These are phyloP conservation scores for Oenanthe sinensis DNA, from an alignment of 129 eudicot genomes.

Conservation along the genomic window DNA sequence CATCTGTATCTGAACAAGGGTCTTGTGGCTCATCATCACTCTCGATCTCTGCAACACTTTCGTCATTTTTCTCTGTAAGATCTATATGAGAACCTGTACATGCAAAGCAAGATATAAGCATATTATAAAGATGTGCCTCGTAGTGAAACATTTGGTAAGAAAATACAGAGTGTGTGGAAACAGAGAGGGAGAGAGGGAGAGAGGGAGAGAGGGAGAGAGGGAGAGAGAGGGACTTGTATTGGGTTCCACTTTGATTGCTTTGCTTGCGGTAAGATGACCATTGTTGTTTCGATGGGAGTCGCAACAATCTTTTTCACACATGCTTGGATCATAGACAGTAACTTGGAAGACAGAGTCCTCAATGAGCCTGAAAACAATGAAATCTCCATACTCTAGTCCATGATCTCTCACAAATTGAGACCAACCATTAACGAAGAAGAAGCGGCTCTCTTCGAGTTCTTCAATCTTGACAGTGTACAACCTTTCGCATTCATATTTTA, in stretches of 20 bases:
- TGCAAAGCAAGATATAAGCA: neutral
- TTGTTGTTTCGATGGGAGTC: neutral
- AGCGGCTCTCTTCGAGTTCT: neutral
- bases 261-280: neutral
- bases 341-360: conserved; percentile 12
- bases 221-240: neutral
- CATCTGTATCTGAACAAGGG: neutral
- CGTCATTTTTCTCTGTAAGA: neutral
- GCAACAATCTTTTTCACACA: conserved; percentile 4
- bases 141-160: neutral
- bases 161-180: neutral
- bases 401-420: conserved; percentile 7
- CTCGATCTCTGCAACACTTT: neutral
- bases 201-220: neutral
- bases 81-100: neutral
- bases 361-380: conserved; percentile 14
- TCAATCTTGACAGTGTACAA: conserved; percentile 7
- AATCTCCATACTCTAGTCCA: neutral
- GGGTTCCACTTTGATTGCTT: neutral
- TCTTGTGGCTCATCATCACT: neutral
- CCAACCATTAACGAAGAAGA: conserved; percentile 14
- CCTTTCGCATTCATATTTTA: neutral
- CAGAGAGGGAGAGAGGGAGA: neutral
- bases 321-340: conserved; percentile 1
- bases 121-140: neutral